Base-by-base conservation (phyloP, 73 alveolate genomes). In the Paramecium pentaurelia region DNA sequence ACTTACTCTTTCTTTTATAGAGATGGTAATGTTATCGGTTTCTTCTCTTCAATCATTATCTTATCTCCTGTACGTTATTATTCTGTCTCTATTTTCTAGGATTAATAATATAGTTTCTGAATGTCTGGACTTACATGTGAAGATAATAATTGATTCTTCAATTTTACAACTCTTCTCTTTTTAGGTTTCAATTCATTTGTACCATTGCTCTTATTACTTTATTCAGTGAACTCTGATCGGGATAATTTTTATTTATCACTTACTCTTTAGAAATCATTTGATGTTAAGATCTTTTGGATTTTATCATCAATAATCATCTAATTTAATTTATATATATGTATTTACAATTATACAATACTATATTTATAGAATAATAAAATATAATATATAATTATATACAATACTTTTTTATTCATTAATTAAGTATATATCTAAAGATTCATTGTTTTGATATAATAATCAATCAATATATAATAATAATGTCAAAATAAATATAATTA, bases 91-190 rank as follows among this genome's bases (percentile, higher is more conserved):
- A 27, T 18, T 8, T 73, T 73, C 27, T 73, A 8, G 3, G 87
- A 30, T 37, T 73, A 16, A 36, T 80, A 80, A 36, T 80, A 80
- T 12, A 80, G 20, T 36, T 36, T 80, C 73, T 42, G 16, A n/a
- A 80, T 36, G 27, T 80, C 91, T 3, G 91, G 91, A 80, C 91
- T 80, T 4, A 80, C 91, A 80, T 34, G 51, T 2, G 40, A 44
- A 25, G 49, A 44, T 10, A 80, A 64, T 10, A 80, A 28, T 27
- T 22, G n/a, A 49, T 80, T 80, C 36, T 80, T 80, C 20, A 80
- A 49, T 80, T 80, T 80, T 12, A 80, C 32, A 40, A 80, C 91
- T 44, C 16, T 80, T 47, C 91, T 40, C 45, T 64, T 80, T 25
- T 80, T 45, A 20, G 91, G 84, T 51, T 64, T 64, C 2, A 32